Percentiles rank a stretch among this genome's conserved stretches.
Conservation (phyloP, 2,329 filamentous ascomycete species). For the Chaetomium globosum region DNA sequence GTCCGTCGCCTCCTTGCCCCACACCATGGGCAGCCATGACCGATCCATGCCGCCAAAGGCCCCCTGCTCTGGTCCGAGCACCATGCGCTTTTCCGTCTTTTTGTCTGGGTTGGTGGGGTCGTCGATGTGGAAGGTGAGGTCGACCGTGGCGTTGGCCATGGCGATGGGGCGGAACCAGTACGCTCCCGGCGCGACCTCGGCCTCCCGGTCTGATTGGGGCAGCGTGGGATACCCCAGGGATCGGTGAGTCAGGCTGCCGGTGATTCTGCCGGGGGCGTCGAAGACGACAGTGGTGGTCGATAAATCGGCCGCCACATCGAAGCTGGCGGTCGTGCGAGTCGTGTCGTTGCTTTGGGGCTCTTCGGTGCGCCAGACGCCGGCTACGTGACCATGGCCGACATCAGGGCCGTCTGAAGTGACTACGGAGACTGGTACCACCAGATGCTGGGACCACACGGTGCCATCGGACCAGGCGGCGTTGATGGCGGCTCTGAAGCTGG, state of each 20-base stretch:
- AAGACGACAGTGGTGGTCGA: not conserved
- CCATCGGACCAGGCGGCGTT: slow-evolving; percentile 7
- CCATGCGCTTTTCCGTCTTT: not conserved
- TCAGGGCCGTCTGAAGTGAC: slow-evolving; percentile 2
- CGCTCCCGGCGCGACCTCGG: not conserved
- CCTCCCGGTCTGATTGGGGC: not conserved
- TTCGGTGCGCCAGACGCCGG: not conserved
- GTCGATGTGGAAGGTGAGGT: slow-evolving; percentile 2
- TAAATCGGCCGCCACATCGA: not conserved
- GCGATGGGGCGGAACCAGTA: slow-evolving; percentile 8
- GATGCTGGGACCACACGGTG: not conserved
- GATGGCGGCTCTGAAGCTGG: not conserved
- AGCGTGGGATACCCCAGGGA: not conserved
- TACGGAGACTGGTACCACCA: not conserved
- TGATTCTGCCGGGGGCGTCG: not conserved
- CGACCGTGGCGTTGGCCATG: not conserved
- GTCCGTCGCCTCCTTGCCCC: not conserved
- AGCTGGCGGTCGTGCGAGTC: not conserved
- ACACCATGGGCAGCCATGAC: not conserved
- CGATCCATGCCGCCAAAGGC: slow-evolving; percentile 4
- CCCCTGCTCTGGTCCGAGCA: not conserved
- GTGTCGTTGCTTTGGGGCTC: not conserved
- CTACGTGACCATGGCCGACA: not conserved
- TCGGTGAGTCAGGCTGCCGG: not conserved
- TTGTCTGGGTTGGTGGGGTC: not conserved